Base-by-base conservation (phyloP, 371 early-diverging fungal species). In the Sporodiniella umbellata region DNA sequence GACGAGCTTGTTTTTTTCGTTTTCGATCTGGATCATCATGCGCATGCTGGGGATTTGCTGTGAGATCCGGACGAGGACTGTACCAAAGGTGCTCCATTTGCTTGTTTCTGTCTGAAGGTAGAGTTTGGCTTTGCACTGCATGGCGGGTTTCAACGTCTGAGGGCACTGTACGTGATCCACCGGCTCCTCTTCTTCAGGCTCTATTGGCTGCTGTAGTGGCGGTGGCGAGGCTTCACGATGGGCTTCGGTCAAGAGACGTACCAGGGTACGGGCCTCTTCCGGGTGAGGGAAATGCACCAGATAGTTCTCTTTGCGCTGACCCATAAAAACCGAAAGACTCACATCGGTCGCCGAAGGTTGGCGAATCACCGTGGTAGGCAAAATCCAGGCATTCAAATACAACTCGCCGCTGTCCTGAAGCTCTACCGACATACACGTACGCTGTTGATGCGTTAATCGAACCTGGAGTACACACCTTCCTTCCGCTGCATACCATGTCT, bases 341-440 rank as follows among this genome's bases (percentile, higher is more conserved):
- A 75, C 60, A 42, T 75, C 75, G 0, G 72, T 69, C n/a, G 62
- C 46, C 4, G 68, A 68, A 18, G 62, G 63, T 8, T 60, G 62
- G 7, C 65, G 47, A 15, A 63, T 56, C 4, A 56, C 61, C 1
- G 64, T 75, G 12, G 42, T 69, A 8, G 72, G 60, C 3, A 65
- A 24, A 17, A 75, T 65, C 75, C 75, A 75, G 2, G 75, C 75
- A 17, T 71, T 75, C 40, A 75, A 43, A 45, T 75, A 75, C 15
- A 75, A 47, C 15, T 71, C 61, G 1, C 62, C 59, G 0, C 57
- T 64, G 5, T 53, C 51, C 28, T 67, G 60, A 8, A 75, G 48
- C 22, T 69, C 57, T 0, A 75, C 58, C 6, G 75, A 46, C 14
- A 75, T 58, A 56, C 70, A 69, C 0, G 64, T 50, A 12, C 70